phyloP scores from a whole-genome alignment of 768 basidiomycete species.

The Chalciporus sphaerocephalus region DNA sequence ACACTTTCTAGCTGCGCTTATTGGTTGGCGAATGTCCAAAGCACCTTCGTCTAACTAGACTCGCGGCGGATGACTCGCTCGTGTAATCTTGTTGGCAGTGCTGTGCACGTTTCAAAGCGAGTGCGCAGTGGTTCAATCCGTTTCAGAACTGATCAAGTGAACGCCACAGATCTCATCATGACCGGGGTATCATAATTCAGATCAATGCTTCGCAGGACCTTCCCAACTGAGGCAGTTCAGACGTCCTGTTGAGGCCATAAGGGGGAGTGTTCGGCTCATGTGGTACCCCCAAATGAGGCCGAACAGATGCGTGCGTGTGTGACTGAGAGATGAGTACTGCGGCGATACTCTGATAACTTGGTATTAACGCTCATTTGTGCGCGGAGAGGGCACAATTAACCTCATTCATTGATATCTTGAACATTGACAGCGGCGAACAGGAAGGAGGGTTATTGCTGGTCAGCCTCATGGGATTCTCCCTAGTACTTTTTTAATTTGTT shows the following conservation, averaged over 20 bases:
- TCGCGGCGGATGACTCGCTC: neutral
- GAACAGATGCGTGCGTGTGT: neutral
- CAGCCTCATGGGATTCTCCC: constrained; percentile 22
- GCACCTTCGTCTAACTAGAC: no score
- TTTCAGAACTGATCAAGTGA: neutral
- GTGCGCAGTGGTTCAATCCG: neutral
- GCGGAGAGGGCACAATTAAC: neutral
- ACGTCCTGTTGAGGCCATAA: neutral
- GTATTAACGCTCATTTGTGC: neutral
- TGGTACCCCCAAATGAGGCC: neutral
- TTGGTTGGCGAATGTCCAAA: no score
- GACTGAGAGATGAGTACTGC: neutral
- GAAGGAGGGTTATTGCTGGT: constrained; percentile 1
- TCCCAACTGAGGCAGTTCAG: neutral
- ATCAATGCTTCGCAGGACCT: neutral
- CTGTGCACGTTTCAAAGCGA: no score
- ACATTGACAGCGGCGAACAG: neutral
- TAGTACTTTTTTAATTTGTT: constrained; percentile 3
- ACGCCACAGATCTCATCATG: no score
- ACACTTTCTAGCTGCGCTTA: no score
- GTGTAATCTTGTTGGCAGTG: neutral
- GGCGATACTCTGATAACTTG: neutral
- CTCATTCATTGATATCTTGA: neutral
- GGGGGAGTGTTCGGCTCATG: neutral
- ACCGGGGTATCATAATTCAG: no score